These are phyloP conservation scores for Flammula alnicola DNA, from an alignment of 1,284 basidiomycete species.

Conservation along the genomic window DNA sequence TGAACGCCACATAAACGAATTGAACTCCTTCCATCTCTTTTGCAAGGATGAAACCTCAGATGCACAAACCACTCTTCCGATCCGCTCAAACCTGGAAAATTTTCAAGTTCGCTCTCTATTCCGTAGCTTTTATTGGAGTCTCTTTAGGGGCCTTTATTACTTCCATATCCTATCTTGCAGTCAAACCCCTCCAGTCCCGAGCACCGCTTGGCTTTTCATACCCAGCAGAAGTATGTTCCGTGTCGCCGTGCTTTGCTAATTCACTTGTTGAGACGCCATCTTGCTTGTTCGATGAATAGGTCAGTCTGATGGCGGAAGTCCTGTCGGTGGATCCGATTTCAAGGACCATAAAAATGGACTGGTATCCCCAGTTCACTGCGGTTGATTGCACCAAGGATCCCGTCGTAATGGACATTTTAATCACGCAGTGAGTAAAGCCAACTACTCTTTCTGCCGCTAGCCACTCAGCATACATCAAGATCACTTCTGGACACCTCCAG, in stretches of 20 bases:
- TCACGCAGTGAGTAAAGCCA: conserved; percentile 7
- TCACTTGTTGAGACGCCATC: too few relatives aligned
- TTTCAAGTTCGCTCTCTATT: background rate
- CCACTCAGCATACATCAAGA: too few relatives aligned
- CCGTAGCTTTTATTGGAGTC: background rate
- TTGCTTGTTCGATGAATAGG: background rate
- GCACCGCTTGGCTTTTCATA: too few relatives aligned
- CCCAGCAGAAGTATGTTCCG: too few relatives aligned
- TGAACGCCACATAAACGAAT: too few relatives aligned
- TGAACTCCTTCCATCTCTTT: too few relatives aligned
- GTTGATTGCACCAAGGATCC: background rate
- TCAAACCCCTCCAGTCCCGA: background rate
- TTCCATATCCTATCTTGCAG: background rate
- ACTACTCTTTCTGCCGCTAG: too few relatives aligned
- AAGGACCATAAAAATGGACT: conserved; percentile 8
- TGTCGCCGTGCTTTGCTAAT: too few relatives aligned
- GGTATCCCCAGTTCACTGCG: conserved; percentile 4
- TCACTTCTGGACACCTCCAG: conserved; percentile 10
- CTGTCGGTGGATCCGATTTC: conserved; percentile 5
- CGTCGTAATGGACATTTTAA: conserved; percentile 1
- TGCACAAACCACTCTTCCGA: too few relatives aligned
- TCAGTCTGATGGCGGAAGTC: conserved; percentile 8
- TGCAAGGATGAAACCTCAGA: too few relatives aligned
- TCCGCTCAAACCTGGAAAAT: too few relatives aligned
- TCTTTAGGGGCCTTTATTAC: background rate